Evolutionary conservation across 2,329 filamentous ascomycete genomes (phyloP).

Genomic region (Fusarium incarnatum): DNA sequence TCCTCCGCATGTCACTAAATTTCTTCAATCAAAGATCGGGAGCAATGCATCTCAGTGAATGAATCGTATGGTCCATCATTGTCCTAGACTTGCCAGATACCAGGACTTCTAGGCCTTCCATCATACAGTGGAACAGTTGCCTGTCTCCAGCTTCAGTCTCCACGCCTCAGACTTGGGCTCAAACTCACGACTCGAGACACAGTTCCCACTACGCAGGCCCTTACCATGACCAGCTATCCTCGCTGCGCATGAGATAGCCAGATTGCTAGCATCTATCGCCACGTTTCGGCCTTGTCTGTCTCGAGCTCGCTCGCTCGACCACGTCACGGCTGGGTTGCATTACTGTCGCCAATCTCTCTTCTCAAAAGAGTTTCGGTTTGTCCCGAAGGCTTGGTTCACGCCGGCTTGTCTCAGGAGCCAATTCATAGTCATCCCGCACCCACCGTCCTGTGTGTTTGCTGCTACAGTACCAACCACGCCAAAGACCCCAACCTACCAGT

Average conservation of each 20-base stretch:
- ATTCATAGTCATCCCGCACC: conserved; percentile 21
- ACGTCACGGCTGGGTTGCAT: conserved; percentile 44
- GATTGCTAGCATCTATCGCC: conserved; percentile 15
- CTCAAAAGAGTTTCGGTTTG: conserved; percentile 36
- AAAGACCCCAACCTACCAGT: conserved; percentile 31
- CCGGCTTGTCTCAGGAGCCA: conserved; percentile 20
- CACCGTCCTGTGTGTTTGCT: conserved; percentile 18
- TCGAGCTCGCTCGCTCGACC: conserved; percentile 24
- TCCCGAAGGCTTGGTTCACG: conserved; percentile 36
- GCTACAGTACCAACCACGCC: neutral
- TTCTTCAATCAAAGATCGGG: conserved; percentile 21
- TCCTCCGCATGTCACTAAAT: neutral
- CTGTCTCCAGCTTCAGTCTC: neutral
- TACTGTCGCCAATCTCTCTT: conserved; percentile 34
- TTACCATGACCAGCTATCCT: conserved; percentile 2
- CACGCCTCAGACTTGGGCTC: neutral
- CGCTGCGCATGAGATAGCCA: conserved; percentile 29
- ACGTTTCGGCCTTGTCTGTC: conserved; percentile 10
- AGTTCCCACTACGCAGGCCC: conserved; percentile 8
- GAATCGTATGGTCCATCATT: conserved; percentile 16
- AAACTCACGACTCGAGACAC: neutral
- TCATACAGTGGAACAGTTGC: conserved; percentile 4
- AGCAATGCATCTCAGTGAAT: conserved; percentile 6
- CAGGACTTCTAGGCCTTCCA: neutral
- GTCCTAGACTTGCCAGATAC: conserved; percentile 1